Evolutionary conservation across 148 eudicot genomes (phyloP).

Genomic region (Heliosperma pusillum): DNA sequence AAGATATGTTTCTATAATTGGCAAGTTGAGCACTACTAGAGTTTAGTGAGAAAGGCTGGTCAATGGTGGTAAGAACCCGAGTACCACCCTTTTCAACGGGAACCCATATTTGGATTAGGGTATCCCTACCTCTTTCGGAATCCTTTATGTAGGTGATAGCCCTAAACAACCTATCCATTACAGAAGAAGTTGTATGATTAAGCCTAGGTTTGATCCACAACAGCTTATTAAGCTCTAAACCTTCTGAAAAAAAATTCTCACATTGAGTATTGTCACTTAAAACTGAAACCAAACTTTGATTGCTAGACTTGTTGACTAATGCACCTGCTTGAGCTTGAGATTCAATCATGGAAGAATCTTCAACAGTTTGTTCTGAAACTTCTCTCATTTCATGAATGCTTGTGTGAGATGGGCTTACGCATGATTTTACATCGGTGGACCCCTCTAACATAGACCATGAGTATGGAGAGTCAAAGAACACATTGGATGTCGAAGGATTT

Average conservation of each 20-base stretch:
- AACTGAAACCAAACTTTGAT: slow-evolving; percentile 19
- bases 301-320: slow-evolving; percentile 20
- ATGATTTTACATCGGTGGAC: slow-evolving; percentile 27
- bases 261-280: slow-evolving; percentile 18
- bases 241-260: slow-evolving; percentile 30
- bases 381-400: slow-evolving; percentile 41
- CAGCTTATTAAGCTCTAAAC: slow-evolving; percentile 43
- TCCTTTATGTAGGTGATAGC: slow-evolving; percentile 59
- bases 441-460: slow-evolving; percentile 48
- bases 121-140: slow-evolving; percentile 44
- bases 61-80: slow-evolving; percentile 52
- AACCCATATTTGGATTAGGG: slow-evolving; percentile 80
- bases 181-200: slow-evolving; percentile 36
- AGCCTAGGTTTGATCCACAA: slow-evolving; percentile 69
- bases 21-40: slow-evolving; percentile 52
- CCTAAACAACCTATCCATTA: slow-evolving; percentile 53
- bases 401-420: slow-evolving; percentile 29
- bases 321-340: slow-evolving; percentile 21
- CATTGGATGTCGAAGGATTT: slow-evolving; percentile 33
- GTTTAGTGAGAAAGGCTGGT: slow-evolving; percentile 63
- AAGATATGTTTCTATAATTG: slow-evolving; percentile 59
- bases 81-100: slow-evolving; percentile 58
- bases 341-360: slow-evolving; percentile 36
- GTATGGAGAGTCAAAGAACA: slow-evolving; percentile 54
- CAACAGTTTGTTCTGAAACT: slow-evolving; percentile 26